Base-by-base conservation (phyloP, 2,329 filamentous ascomycete genomes). In the Zasmidium cellare region DNA sequence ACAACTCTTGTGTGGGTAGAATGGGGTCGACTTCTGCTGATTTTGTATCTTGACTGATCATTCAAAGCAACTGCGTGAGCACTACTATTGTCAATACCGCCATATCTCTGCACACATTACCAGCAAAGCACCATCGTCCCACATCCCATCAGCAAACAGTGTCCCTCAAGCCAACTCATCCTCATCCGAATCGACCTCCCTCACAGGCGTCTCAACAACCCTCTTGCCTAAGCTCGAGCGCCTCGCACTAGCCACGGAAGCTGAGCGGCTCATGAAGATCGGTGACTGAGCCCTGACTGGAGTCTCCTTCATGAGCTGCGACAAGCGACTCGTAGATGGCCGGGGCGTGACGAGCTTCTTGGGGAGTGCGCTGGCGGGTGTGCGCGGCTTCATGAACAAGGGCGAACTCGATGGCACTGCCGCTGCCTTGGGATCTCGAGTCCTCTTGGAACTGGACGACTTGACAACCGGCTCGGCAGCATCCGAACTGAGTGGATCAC, bases 171-270 rank as follows among this genome's bases (percentile, higher is more conserved):
- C 59, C 59, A 64, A 47, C 44, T 64, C 61, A 49, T 64, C 61
- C 46, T 57, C 59, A 41, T 59, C 57, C 19, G 59, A 54, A 56
- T 64, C 61, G 38, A 64, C 52, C 31, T 58, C 57, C 23, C 61
- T 54, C 11, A 62, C 44, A 19, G 55, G 55, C 12, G 61, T 62
- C 31, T 62, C 59, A 3, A 58, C 50, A 25, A 62, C 41, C 45
- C 60, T 51, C 51, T 49, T 58, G 20, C 51, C 51, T 25, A 44
- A 35, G 41, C 20, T 41, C 9, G 31, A 45, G 11, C 51, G 25
- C 23, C 28, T 49, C 31, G 49, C 38, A 51, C 41, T 55, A 14
- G 41, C 53, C 28, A 46, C 28, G 35, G 51, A 31, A 51, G 50
- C 50, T 7, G 49, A 48, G 19, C 28, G 46, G 45, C 52, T 28